Evolutionary conservation across 2,329 filamentous ascomycete species (phyloP), one percentile per base, ranked within the genome.

Genomic region (Chaetomiaceae sp.): DNA sequence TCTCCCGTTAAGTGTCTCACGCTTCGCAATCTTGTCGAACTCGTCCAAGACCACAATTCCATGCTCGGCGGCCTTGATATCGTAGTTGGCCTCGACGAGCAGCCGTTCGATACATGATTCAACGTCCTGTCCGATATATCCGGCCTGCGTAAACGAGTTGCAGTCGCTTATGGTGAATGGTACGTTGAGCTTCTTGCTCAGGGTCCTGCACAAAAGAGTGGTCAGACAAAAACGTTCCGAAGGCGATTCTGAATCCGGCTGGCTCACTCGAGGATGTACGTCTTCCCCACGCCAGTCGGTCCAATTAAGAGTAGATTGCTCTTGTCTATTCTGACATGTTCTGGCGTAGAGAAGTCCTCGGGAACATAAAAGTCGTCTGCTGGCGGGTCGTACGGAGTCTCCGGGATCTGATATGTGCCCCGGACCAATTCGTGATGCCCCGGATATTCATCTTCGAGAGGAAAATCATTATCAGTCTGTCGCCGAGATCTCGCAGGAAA

Each of bases 51-150:
- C 94, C 42, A 99, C 90, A 51, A 99, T 97, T 5, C 94, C 94
- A 48, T 89, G 82, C 67, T 99, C 92, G 7, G 90, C 86, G 50
- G 86, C 84, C 54, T 84, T 83, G 25, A 94, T 82, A 61, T 95
- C 88, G 69, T 95, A 95, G 67, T 95, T 92, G 8, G 92, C 85
- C 54, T 95, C 90, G 51, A 95, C 88, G 9, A 99, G 77, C 23
- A 99, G 77, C 40, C 94, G 81, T 65, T 96, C 90, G 36, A 99
- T 90, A 63, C 92, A 96, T 0, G 89, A 86, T 67, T 99, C 94
- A n/a, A 92, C 92, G 66, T 99, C 94, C 66, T 97, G 92, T 27
- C 94, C 94, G 61, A 99, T 96, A 64, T 99, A 99, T 23, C 94
- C 92, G 4, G 92, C 92, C 71, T 96, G 92, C 0, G 92, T 97